Conservation (phyloP, 306 rosid species). For the Potentilla sterilis region DNA sequence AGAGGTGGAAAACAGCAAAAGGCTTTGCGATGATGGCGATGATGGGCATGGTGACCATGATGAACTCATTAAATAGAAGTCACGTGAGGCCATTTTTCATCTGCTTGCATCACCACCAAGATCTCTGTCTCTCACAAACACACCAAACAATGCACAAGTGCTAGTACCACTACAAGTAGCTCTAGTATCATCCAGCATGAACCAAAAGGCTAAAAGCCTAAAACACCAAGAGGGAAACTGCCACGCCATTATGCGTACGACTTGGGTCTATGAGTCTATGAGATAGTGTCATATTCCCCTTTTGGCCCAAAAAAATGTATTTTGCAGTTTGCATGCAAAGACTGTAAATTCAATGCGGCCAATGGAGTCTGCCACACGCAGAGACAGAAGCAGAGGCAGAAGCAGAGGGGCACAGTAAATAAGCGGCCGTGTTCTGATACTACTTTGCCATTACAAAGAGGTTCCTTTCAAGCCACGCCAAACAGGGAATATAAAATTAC, state of each 20-base stretch:
- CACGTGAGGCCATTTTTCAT: slow-evolving; percentile 3
- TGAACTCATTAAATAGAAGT: not conserved
- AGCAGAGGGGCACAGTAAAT: not conserved
- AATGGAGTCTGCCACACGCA: slow-evolving; percentile 1
- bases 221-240: slow-evolving; percentile 9
- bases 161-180: not conserved
- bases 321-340: slow-evolving; percentile 18
- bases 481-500: not conserved
- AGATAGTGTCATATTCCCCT: slow-evolving; percentile 48
- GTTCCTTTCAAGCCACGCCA: slow-evolving; percentile 56
- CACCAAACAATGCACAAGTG: not conserved
- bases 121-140: not conserved
- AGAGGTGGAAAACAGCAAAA: not conserved
- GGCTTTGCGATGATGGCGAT: not conserved
- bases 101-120: not conserved
- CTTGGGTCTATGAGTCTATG: slow-evolving; percentile 23
- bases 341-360: not conserved
- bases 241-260: slow-evolving; percentile 34
- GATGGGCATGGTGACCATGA: not conserved
- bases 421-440: slow-evolving; percentile 9
- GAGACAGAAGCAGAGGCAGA: not conserved
- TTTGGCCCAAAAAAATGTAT: not conserved
- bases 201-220: not conserved
- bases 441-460: slow-evolving; percentile 16
- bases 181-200: not conserved